These are phyloP conservation scores for Mycena latifolia DNA, from an alignment of 768 basidiomycete genomes.

Conservation along the genomic window DNA sequence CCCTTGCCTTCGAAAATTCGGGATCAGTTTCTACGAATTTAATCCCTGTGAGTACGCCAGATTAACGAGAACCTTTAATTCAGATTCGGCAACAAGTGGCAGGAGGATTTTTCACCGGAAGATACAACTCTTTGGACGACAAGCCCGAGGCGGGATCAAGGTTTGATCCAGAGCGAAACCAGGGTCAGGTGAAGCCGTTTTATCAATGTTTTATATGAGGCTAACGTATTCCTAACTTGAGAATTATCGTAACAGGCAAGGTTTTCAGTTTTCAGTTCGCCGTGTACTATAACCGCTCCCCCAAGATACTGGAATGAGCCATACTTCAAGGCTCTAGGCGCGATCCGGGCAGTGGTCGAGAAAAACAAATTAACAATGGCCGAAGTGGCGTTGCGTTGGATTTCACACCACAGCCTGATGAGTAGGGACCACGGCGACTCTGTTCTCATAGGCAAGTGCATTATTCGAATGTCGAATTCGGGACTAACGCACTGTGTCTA, in stretches of 20 bases:
- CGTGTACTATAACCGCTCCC: not conserved
- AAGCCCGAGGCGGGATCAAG: slow-evolving; percentile 63
- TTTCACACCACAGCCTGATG: slow-evolving; percentile 66
- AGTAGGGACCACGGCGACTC: slow-evolving; percentile 62
- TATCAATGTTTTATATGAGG: too few relatives aligned
- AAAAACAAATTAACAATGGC: slow-evolving; percentile 60
- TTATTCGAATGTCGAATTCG: too few relatives aligned
- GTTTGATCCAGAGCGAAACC: slow-evolving; percentile 59
- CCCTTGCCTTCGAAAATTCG: slow-evolving; percentile 69
- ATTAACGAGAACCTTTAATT: too few relatives aligned
- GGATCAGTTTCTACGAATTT: too few relatives aligned
- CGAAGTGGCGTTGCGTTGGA: slow-evolving; percentile 73
- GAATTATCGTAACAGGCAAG: slow-evolving; percentile 56
- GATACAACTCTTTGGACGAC: slow-evolving; percentile 56
- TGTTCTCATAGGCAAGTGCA: slow-evolving; percentile 67
- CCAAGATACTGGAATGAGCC: slow-evolving; percentile 66
- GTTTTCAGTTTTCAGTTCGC: slow-evolving; percentile 41
- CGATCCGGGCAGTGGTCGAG: slow-evolving; percentile 57
- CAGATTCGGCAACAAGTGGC: too few relatives aligned
- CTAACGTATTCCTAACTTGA: too few relatives aligned
- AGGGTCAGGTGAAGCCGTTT: slow-evolving; percentile 59
- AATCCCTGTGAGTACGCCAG: too few relatives aligned
- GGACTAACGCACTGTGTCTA: not conserved
- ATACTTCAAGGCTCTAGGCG: slow-evolving; percentile 62
- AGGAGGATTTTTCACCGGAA: slow-evolving; percentile 71